Conservation (phyloP, 257 asterid genomes). For the Anisodus acutangulus region DNA sequence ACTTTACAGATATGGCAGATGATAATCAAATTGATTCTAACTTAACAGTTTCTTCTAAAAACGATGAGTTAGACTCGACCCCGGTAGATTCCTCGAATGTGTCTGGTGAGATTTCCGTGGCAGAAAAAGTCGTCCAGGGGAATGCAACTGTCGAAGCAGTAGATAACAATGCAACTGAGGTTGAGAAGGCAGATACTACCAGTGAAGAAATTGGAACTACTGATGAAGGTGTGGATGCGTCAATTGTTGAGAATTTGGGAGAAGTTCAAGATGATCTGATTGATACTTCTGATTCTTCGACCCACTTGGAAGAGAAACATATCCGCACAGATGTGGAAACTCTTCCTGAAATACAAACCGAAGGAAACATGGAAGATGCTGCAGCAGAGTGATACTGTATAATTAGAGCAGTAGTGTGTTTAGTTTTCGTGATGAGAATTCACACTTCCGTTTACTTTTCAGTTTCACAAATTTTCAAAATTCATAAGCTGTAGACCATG, state of each 20-base stretch:
- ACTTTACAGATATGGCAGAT: constrained; percentile 35
- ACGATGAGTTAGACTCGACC: constrained; percentile 36
- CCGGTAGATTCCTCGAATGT: constrained; percentile 38
- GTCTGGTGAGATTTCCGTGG: constrained; percentile 31
- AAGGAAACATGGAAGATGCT: constrained; percentile 67
- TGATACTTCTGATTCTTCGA: constrained; percentile 64
- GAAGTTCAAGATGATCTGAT: constrained; percentile 58
- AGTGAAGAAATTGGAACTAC: constrained; percentile 41
- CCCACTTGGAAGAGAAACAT: constrained; percentile 56
- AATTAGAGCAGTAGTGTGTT: constrained; percentile 26
- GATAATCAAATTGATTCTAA: constrained; percentile 36
- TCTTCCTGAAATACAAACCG: constrained; percentile 65
- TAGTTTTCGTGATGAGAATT: constrained; percentile 24
- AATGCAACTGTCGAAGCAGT: constrained; percentile 40
- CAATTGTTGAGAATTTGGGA: constrained; percentile 45
- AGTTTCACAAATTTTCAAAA: constrained; percentile 29
- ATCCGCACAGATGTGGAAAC: constrained; percentile 63
- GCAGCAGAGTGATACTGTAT: constrained; percentile 63
- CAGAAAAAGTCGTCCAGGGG: constrained; percentile 33
- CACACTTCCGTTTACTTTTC: constrained; percentile 28
- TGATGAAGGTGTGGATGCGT: constrained; percentile 45
- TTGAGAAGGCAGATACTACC: neutral
- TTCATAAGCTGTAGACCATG: constrained; percentile 33
- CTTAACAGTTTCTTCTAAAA: constrained; percentile 38
- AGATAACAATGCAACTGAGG: constrained; percentile 40